phyloP scores from a whole-genome alignment of 352 stramenopile genomes.

The Globisporangium spiculum region DNA sequence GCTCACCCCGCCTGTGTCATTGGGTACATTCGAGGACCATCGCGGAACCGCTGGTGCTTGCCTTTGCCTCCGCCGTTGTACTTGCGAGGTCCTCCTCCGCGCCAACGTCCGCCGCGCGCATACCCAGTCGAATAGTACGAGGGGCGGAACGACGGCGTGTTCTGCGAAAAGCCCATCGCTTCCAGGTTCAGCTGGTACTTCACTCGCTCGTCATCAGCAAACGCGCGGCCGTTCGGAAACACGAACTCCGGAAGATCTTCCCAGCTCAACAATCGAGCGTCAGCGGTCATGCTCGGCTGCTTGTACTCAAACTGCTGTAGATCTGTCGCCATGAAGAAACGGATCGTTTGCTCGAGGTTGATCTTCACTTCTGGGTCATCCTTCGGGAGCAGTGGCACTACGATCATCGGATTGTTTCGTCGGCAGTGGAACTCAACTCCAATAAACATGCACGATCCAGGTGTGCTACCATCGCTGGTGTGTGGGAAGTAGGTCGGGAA shows the following conservation, averaged over 20 bases:
- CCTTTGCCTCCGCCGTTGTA: constrained; percentile 42
- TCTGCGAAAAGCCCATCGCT: constrained; percentile 48
- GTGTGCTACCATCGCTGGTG: constrained; percentile 31
- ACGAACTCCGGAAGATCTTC: constrained; percentile 69
- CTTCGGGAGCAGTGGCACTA: constrained; percentile 25
- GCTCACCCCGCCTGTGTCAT: constrained; percentile 17
- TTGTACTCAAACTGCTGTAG: constrained; percentile 80
- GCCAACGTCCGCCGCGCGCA: constrained; percentile 50
- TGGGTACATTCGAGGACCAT: constrained; percentile 13
- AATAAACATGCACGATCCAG: constrained; percentile 80
- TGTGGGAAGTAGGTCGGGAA: constrained; percentile 68
- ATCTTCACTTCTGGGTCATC: constrained; percentile 71
- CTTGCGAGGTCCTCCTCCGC: constrained; percentile 36
- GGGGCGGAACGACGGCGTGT: constrained; percentile 41
- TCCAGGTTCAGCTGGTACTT: constrained; percentile 69
- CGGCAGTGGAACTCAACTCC: constrained; percentile 71
- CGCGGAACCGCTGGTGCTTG: constrained; percentile 33
- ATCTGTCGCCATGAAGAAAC: constrained; percentile 81
- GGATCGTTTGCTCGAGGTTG: constrained; percentile 75
- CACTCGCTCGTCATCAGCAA: constrained; percentile 46
- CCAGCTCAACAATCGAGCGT: constrained; percentile 54
- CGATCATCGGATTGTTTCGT: constrained; percentile 23
- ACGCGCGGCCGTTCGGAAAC: constrained; percentile 46
- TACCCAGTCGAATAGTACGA: constrained; percentile 47
- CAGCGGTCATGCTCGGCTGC: constrained; percentile 60